These are phyloP conservation scores for Ganoderma leucocontextum DNA, from an alignment of 1,284 basidiomycete species.

Conservation along the genomic window DNA sequence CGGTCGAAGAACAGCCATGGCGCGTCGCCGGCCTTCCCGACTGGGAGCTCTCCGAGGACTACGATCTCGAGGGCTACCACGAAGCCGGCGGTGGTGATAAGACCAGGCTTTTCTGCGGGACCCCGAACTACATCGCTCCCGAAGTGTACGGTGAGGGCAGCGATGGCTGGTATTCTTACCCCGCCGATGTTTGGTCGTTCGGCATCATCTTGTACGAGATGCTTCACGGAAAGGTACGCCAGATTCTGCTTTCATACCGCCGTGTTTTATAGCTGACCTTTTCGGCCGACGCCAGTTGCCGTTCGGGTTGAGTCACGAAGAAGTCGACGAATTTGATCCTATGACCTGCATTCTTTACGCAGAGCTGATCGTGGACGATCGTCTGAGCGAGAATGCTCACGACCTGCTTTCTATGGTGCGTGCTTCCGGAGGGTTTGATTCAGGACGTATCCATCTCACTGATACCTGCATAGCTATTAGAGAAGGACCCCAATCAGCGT, in stretches of 20 bases:
- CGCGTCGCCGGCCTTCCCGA: conserved; percentile 42
- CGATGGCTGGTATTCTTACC: conserved; percentile 52
- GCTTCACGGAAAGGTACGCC: conserved; percentile 49
- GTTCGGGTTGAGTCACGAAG: conserved; percentile 15
- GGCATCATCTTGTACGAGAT: conserved; percentile 68
- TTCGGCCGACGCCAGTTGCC: conserved; percentile 22
- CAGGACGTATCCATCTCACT: neutral
- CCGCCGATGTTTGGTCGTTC: conserved; percentile 50
- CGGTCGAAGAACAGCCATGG: conserved; percentile 28
- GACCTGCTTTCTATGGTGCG: conserved; percentile 14
- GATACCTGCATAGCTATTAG: conserved; percentile 30
- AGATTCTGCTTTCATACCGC: neutral
- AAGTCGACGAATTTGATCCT: conserved; percentile 15
- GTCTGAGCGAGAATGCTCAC: neutral
- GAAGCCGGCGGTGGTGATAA: conserved; percentile 2
- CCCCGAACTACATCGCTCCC: conserved; percentile 64
- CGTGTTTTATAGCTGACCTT: neutral
- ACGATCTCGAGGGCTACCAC: neutral
- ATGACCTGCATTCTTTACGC: conserved; percentile 7
- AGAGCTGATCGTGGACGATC: conserved; percentile 10
- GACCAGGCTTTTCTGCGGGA: conserved; percentile 27
- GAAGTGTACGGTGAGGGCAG: conserved; percentile 54
- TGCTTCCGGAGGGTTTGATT: no score
- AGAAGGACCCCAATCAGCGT: conserved; percentile 30
- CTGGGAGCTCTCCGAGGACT: neutral